These are phyloP conservation scores for Acanthamoeba lenticulata DNA, from an alignment of 208 protist species.

Conservation along the genomic window DNA sequence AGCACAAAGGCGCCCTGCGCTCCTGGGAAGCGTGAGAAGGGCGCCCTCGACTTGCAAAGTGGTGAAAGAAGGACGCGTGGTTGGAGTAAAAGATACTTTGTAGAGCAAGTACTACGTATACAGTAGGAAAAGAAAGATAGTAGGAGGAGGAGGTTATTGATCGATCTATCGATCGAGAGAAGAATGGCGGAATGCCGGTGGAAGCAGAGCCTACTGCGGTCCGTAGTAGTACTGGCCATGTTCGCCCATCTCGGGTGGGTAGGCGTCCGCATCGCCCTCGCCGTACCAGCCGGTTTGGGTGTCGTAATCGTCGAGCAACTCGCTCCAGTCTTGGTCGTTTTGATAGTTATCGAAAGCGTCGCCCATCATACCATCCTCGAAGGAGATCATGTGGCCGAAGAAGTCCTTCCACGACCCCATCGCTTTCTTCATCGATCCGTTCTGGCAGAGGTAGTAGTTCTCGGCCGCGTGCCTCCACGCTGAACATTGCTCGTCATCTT, in stretches of 20 bases:
- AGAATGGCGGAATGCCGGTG: too few relatives aligned
- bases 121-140: too few relatives aligned
- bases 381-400: neutral
- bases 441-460: constrained; percentile 33
- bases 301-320: constrained; percentile 5
- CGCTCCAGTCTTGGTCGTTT: neutral
- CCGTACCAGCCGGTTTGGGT: neutral
- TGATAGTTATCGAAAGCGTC: constrained; percentile 3
- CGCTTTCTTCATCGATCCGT: neutral
- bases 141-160: too few relatives aligned
- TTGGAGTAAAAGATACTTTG: too few relatives aligned
- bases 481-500: neutral
- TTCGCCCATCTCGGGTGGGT: neutral
- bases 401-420: constrained; percentile 3
- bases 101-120: too few relatives aligned
- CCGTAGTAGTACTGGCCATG: neutral
- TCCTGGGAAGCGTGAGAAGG: neutral
- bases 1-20: neutral
- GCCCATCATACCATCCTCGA: constrained; percentile 10
- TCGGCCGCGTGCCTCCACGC: constrained; percentile 8
- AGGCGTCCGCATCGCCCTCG: neutral
- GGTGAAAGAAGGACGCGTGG: neutral
- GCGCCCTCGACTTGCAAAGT: neutral
- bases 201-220: neutral
- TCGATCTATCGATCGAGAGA: too few relatives aligned